Conservation (phyloP, 352 stramenopile genomes). For the Globisporangium apiculatum region DNA sequence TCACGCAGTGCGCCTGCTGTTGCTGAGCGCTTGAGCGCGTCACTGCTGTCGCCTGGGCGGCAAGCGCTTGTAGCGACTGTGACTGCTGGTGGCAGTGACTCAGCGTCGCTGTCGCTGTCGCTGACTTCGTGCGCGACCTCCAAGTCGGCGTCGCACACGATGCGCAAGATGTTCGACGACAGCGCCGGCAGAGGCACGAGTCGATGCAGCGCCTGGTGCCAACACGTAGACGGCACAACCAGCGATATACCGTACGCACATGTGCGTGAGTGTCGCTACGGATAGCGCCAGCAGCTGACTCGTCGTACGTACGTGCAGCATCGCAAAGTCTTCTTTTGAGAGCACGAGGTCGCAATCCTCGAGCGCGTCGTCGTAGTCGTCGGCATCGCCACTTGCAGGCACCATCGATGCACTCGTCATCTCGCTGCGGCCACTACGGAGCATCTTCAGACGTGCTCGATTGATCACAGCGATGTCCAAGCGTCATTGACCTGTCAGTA, state of each 20-base stretch:
- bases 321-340: slow-evolving; percentile 43
- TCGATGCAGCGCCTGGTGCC: slow-evolving; percentile 31
- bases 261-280: not conserved
- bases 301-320: slow-evolving; percentile 22
- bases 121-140: slow-evolving; percentile 26
- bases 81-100: not conserved
- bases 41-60: no score
- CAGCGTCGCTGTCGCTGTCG: no score
- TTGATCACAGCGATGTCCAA: no score
- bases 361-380: slow-evolving; percentile 4
- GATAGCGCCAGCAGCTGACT: not conserved
- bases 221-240: not conserved
- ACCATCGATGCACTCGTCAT: slow-evolving; percentile 1
- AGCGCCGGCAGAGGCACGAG: slow-evolving; percentile 48
- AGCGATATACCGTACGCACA: not conserved
- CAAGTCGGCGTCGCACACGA: slow-evolving; percentile 48
- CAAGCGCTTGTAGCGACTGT: no score
- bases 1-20: no score
- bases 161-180: slow-evolving; percentile 38
- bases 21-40: no score
- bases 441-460: no score
- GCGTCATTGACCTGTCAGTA: not conserved
- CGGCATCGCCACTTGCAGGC: slow-evolving; percentile 7
- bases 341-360: slow-evolving; percentile 35
- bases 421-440: no score